These are phyloP conservation scores for Cicer judaicum DNA, from an alignment of 306 rosid species.

Conservation along the genomic window DNA sequence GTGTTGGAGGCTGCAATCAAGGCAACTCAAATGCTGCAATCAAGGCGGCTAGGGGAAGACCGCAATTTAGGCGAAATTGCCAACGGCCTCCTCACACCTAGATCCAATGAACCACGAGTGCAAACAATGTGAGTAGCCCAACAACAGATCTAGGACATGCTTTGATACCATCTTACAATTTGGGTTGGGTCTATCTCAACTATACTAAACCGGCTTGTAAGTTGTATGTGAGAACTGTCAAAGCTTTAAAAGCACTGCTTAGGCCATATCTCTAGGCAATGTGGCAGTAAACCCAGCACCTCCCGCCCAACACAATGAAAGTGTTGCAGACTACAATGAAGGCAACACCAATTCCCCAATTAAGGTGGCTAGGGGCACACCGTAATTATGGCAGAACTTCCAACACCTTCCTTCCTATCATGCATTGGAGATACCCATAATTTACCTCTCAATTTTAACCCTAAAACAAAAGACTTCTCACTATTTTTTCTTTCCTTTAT, in stretches of 20 bases:
- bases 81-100: neutral
- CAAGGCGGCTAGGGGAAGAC: neutral
- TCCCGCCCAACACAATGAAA: neutral
- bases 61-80: neutral
- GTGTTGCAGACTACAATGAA: neutral
- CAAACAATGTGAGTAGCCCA: no score
- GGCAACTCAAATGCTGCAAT: constrained; percentile 6
- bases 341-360: neutral
- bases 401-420: neutral
- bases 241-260: neutral
- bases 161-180: neutral
- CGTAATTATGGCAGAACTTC: neutral
- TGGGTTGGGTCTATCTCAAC: neutral
- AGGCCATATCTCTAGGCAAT: neutral
- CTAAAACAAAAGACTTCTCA: neutral
- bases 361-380: neutral
- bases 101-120: no score
- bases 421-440: neutral
- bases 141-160: no score
- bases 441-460: neutral
- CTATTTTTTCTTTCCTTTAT: constrained; percentile 7
- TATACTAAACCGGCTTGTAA: neutral
- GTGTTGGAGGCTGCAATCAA: neutral
- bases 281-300: neutral
- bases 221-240: neutral